Evolutionary conservation across 192 early-diverging fungal genomes (phyloP), one percentile per base, ranked within the genome.

Genomic region (Linderina pennispora): DNA sequence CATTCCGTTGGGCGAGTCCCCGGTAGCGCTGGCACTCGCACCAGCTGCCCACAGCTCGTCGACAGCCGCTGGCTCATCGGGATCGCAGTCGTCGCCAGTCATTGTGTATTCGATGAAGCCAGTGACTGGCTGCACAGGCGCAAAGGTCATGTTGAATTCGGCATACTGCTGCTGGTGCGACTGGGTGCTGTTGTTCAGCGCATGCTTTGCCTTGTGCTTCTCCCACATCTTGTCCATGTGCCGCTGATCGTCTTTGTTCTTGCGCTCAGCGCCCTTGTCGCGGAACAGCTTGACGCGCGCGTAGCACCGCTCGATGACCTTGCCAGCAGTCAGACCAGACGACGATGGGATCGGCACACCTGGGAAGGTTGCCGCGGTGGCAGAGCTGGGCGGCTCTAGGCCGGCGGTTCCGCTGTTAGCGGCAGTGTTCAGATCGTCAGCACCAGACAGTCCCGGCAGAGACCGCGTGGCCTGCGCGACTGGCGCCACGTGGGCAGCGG

Each of bases 211-310:
- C 55, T 57, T 58, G 20, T 78, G 62, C 56, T 84, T 82, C 23
- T 80, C 80, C 65, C 75, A 75, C 60, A 75, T 55, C 48, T 81
- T 81, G 36, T 85, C 86, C 11, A 84, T 58, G 53, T 88, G 82
- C 45, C 79, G 80, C 40, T 74, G 65, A 48, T 88, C 86, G 52
- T 88, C 86, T 53, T 88, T 88, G 44, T 84, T 79, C 43, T 88
- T 86, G 21, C 86, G 77, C 51, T 88, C 84, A 0, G 84, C 86
- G 2, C 86, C 85, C 74, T 88, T 88, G 44, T 88, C 86, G 18
- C 84, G 65, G 51, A 86, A 88, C 34, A 85, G 57, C 64, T 86
- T 83, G 40, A 84, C 72, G 33, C 80, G 70, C n/a, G 77, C 76
- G 45, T 70, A 85, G 13, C 77, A 65, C 23, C 66, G 66, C 55